Conservation (phyloP, 2,329 filamentous ascomycete genomes). For the Trichoderma sp. region DNA sequence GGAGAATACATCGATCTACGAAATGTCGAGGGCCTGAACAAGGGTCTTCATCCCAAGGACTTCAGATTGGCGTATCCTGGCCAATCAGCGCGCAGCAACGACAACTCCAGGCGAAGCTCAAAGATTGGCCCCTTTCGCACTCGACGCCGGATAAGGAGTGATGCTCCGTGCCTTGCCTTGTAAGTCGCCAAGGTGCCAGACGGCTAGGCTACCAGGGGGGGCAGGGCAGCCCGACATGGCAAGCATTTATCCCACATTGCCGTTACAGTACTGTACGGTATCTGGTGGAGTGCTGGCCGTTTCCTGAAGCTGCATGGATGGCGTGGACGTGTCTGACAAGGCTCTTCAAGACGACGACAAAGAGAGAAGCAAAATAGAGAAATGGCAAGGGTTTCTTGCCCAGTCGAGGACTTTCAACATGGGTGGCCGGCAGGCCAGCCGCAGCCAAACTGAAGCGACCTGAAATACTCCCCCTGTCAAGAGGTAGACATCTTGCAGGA, state of each 20-base stretch:
- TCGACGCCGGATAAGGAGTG: background rate
- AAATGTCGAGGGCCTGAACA: background rate
- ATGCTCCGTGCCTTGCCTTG: background rate
- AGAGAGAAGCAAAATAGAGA: background rate
- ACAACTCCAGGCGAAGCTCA: background rate
- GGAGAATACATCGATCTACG: constrained; percentile 4
- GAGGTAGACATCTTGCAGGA: background rate
- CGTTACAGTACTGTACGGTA: background rate
- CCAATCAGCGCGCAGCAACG: background rate
- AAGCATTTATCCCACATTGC: background rate
- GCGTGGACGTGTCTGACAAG: background rate
- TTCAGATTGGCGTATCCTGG: background rate
- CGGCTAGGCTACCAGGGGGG: background rate
- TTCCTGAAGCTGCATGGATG: background rate
- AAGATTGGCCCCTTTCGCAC: background rate
- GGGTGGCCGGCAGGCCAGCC: background rate
- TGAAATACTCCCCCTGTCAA: background rate
- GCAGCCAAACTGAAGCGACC: background rate
- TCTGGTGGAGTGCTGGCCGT: background rate
- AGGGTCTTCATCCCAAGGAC: background rate
- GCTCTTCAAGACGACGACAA: background rate
- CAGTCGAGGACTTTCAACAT: background rate
- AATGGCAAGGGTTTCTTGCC: background rate
- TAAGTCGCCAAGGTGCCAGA: background rate
- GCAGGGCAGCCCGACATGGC: background rate